Conservation (phyloP, 1,284 basidiomycete genomes). For the Rhodofomes roseus region DNA sequence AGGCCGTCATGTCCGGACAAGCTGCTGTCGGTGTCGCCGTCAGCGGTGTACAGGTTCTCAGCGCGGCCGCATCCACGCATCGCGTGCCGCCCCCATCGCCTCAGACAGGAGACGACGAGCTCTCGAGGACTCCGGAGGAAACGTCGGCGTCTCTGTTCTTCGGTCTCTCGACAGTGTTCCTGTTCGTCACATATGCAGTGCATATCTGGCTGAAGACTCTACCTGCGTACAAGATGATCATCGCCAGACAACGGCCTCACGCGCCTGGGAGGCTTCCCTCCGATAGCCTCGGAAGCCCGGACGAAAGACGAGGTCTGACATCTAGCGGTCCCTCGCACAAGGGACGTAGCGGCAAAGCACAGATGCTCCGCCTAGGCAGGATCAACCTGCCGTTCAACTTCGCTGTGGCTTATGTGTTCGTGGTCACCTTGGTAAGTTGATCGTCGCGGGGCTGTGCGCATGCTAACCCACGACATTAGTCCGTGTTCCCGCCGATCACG, state of each 20-base stretch:
- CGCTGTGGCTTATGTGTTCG: slow-evolving; percentile 73
- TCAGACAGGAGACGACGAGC: slow-evolving; percentile 29
- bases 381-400: slow-evolving; percentile 69
- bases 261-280: slow-evolving; percentile 30
- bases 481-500: slow-evolving; percentile 84
- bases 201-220: slow-evolving; percentile 55
- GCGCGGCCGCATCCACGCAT: slow-evolving; percentile 49
- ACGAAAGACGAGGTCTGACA: slow-evolving; percentile 6
- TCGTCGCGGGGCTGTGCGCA: too few species aligned
- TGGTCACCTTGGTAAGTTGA: slow-evolving; percentile 71
- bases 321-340: slow-evolving; percentile 3
- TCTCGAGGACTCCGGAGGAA: slow-evolving; percentile 39
- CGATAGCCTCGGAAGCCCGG: slow-evolving; percentile 7
- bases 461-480: slow-evolving; percentile 39
- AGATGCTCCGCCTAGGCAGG: slow-evolving; percentile 52
- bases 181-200: slow-evolving; percentile 46
- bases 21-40: slow-evolving; percentile 74
- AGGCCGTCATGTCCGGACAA: slow-evolving; percentile 72
- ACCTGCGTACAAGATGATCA: slow-evolving; percentile 53
- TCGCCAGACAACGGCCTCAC: slow-evolving; percentile 21
- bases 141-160: slow-evolving; percentile 72
- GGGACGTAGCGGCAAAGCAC: slow-evolving; percentile 20
- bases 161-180: slow-evolving; percentile 61
- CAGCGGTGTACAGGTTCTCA: slow-evolving; percentile 67
- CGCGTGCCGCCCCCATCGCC: slow-evolving; percentile 22